phyloP scores from a whole-genome alignment of 2,329 filamentous ascomycete genomes.

The Didymosphaeria variabile region DNA sequence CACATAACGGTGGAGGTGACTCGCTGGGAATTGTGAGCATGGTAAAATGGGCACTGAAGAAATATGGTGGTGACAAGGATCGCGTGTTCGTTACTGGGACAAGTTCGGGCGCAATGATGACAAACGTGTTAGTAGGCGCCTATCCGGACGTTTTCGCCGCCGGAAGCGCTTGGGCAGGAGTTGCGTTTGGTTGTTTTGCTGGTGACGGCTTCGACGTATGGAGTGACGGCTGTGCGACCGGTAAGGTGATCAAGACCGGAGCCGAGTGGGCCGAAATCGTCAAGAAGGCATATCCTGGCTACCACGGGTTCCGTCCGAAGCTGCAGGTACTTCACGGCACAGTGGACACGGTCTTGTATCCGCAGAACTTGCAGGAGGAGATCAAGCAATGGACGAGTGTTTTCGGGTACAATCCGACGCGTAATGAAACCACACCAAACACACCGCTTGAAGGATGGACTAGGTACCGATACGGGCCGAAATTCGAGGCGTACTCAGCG shows the following conservation, averaged over 20 bases:
- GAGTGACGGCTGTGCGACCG: conserved; percentile 43
- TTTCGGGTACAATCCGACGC: conserved; percentile 34
- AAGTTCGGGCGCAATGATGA: conserved; percentile 49
- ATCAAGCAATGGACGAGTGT: conserved; percentile 48
- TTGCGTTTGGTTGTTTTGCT: conserved; percentile 48
- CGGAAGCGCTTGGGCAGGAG: conserved; percentile 45
- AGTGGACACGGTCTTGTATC: conserved; percentile 37
- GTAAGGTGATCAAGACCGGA: conserved; percentile 43
- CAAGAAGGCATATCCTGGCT: conserved; percentile 40
- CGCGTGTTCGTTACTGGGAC: conserved; percentile 47
- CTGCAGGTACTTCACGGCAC: conserved; percentile 44
- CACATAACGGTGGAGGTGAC: conserved; percentile 45
- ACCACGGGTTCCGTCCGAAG: conserved; percentile 43
- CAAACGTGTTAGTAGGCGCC: conserved; percentile 42
- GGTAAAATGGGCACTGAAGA: conserved; percentile 40
- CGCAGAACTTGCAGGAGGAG: conserved; percentile 45
- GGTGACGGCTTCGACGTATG: conserved; percentile 42
- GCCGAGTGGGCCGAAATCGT: conserved; percentile 42
- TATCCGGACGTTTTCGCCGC: conserved; percentile 48
- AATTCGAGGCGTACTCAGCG: conserved; percentile 45
- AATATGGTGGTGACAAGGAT: conserved; percentile 39
- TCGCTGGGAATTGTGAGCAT: conserved; percentile 44
- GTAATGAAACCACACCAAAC: conserved; percentile 32
- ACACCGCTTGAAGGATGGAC: conserved; percentile 45
- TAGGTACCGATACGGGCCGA: conserved; percentile 36